Conservation (phyloP, 345 rosid genomes). For the Citrus sinensis region DNA sequence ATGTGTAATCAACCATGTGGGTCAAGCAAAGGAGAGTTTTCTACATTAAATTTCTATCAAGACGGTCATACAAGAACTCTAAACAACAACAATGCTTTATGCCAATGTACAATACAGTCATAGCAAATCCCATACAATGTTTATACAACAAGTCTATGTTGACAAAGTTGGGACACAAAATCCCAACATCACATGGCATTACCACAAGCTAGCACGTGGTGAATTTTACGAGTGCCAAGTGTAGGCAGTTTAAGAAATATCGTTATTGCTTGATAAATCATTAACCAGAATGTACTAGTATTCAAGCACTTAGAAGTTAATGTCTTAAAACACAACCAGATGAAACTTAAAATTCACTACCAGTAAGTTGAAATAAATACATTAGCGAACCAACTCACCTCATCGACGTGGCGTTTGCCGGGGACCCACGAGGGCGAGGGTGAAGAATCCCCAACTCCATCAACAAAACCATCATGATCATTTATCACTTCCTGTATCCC, state of each 20-base stretch:
- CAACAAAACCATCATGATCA: slow-evolving; percentile 23
- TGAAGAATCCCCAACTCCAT: slow-evolving; percentile 37
- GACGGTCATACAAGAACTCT: not conserved
- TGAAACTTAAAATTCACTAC: not conserved
- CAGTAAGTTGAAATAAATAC: not conserved
- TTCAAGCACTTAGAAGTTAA: not conserved
- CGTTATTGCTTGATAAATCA: not conserved
- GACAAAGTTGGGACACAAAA: not conserved
- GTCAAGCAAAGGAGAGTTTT: not conserved
- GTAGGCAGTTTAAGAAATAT: not conserved
- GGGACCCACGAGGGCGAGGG: slow-evolving; percentile 55
- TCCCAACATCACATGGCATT: not conserved
- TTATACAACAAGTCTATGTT: not conserved
- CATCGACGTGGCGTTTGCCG: slow-evolving; percentile 80
- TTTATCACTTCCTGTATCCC: slow-evolving; percentile 53
- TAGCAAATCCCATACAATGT: not conserved
- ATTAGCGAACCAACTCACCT: slow-evolving; percentile 40
- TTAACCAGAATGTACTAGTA: not conserved
- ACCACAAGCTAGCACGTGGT: not conserved
- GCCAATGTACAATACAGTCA: not conserved
- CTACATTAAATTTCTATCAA: not conserved
- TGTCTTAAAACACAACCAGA: not conserved
- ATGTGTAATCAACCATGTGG: not conserved
- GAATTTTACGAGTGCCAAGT: not conserved
- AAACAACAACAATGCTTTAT: not conserved